Evolutionary conservation across 306 rosid genomes (phyloP).

Genomic region (Coriaria nepalensis): DNA sequence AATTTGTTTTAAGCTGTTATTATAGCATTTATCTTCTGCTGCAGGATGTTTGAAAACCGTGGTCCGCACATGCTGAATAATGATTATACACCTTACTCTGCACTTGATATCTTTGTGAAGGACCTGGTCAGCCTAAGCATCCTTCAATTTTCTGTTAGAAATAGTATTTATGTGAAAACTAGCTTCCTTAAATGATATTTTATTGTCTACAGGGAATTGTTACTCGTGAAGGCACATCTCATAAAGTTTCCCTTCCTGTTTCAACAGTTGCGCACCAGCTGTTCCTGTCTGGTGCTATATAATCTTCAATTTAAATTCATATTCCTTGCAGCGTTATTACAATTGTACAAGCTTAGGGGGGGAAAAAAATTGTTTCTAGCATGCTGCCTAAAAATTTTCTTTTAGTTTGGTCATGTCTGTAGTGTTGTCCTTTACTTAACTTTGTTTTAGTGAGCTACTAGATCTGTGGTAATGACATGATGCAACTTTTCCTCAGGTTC

Average conservation of each 20-base stretch:
- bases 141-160: constrained; percentile 8
- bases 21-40: constrained; percentile 13
- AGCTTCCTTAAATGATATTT: constrained; percentile 10
- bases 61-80: constrained; percentile 89
- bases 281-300: constrained; percentile 58
- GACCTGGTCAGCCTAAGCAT: constrained; percentile 56
- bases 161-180: constrained; percentile 8
- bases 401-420: not conserved
- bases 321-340: no score
- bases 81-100: constrained; percentile 89
- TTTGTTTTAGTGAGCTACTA: no score
- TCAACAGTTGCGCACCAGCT: constrained; percentile 72
- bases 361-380: no score
- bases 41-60: constrained; percentile 93
- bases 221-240: constrained; percentile 60
- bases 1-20: no score
- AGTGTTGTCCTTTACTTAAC: not conserved
- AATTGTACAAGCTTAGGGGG: no score
- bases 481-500: constrained; percentile 69
- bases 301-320: constrained; percentile 15
- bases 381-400: no score
- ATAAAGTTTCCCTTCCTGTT: constrained; percentile 67
- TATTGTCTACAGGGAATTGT: constrained; percentile 65
- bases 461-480: no score
- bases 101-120: constrained; percentile 92